Evolutionary conservation across 768 basidiomycete species (phyloP), one percentile per base, ranked within the genome.

Genomic region (Boletus insuetus): DNA sequence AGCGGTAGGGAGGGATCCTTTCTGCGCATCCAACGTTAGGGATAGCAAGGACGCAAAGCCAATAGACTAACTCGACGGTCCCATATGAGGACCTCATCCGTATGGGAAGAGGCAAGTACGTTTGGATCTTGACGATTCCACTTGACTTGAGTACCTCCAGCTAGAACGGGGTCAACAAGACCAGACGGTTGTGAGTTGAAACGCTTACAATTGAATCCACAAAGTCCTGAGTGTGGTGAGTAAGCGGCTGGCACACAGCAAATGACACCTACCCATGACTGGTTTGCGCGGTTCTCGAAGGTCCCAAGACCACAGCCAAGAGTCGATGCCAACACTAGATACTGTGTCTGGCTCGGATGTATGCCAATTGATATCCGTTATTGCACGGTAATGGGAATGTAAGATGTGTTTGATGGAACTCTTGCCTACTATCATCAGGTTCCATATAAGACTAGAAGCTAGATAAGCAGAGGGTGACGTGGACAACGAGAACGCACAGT

Each of bases 351-450:
- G 88, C 62, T 94, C 87, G 5, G 81, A 80, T 0, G 88, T 87
- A 64, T 94, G 91, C 96, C 96, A 99, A 67, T 99, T 98, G 66
- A 98, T 92, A 66, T 99, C 97, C 4, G 97, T 98, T 51, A 99
- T 94, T 6, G 94, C 94, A 43, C 96, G 86, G 58, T 93, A 91
- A 66, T 99, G 97, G 1, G 91, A 88, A 56, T 87, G 86, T 6
- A 98, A 78, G 32, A 92, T 86, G 56, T 90, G 84, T 61, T 94
- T 81, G 34, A 99, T 92, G 3, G 88, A 86, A 2, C 87, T 88
- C 63, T 89, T 87, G 16, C 84, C 84, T 16, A 78, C 70, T 41
- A 87, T 75, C 51, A 82, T 69, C n/a, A 98, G 75, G 72, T 98
- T 97, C 96, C 97, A 99, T 54, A 99, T 92, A 3, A 99, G 79